These are phyloP conservation scores for Penicillium manginii DNA, from an alignment of 495 filamentous ascomycete genomes.

Conservation along the genomic window DNA sequence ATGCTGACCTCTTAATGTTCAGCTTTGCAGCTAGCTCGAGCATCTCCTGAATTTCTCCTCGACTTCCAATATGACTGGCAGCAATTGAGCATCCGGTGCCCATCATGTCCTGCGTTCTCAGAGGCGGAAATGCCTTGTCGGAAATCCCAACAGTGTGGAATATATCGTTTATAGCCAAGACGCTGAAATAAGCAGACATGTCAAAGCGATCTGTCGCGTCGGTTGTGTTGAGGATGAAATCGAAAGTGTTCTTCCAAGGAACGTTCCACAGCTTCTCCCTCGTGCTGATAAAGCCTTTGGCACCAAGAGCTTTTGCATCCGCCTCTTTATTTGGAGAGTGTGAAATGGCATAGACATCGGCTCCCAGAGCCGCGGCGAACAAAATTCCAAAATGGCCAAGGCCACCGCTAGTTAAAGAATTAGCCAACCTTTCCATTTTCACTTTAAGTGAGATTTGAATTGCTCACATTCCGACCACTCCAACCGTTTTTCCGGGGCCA, in stretches of 20 bases:
- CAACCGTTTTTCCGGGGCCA: conserved; percentile 75
- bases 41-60: conserved; percentile 71
- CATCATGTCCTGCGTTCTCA: background rate
- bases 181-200: conserved; percentile 51
- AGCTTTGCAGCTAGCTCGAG: conserved; percentile 53
- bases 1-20: background rate
- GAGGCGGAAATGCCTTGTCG: conserved; percentile 62
- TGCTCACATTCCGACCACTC: conserved; percentile 64
- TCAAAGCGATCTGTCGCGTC: background rate
- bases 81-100: background rate
- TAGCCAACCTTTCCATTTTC: background rate
- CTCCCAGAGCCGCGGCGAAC: conserved; percentile 62
- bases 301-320: conserved; percentile 59
- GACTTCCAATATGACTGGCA: background rate
- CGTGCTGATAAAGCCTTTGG: conserved; percentile 71
- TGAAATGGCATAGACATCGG: conserved; percentile 74
- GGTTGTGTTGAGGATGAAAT: conserved; percentile 3
- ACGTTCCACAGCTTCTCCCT: conserved; percentile 71
- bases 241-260: conserved; percentile 42
- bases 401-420: conserved; percentile 50
- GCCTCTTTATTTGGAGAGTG: conserved; percentile 62
- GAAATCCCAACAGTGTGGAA: conserved; percentile 74
- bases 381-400: conserved; percentile 65
- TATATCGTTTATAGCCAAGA: conserved; percentile 63
- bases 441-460: background rate